Evolutionary conservation across 1,139 yeast species (phyloP).

Genomic region (Candida anutae): DNA sequence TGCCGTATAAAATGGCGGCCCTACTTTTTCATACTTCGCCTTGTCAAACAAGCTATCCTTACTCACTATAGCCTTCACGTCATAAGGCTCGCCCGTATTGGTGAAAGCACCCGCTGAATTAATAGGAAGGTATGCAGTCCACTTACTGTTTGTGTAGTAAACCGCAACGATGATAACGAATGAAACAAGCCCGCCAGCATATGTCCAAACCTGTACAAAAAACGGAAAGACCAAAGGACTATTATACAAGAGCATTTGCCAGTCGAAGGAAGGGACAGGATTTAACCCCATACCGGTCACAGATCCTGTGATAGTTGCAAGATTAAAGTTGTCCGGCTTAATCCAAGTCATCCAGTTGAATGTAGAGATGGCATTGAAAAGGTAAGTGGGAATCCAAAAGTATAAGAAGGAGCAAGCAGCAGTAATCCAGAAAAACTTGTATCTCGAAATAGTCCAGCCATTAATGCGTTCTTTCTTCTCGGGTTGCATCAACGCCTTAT

Average conservation of each 20-base stretch:
- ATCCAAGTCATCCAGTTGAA: conserved; percentile 37
- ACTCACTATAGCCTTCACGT: conserved; percentile 8
- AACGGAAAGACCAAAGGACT: conserved; percentile 8
- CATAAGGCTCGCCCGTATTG: conserved; percentile 10
- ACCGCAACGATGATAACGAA: conserved; percentile 9
- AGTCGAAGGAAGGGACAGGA: conserved; percentile 48
- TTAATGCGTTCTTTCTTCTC: conserved; percentile 10
- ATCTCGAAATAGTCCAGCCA: conserved; percentile 30
- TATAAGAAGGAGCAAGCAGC: conserved; percentile 20
- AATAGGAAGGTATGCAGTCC: conserved; percentile 12
- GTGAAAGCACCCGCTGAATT: conserved; percentile 9
- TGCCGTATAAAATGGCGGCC: conserved; percentile 38
- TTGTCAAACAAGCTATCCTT: conserved; percentile 8
- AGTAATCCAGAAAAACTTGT: conserved; percentile 19
- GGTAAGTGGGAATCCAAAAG: conserved; percentile 28
- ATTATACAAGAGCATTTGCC: conserved; percentile 25
- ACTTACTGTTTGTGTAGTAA: conserved; percentile 10
- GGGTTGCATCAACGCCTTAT: conserved; percentile 12
- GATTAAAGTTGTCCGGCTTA: conserved; percentile 26
- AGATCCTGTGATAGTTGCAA: conserved; percentile 50
- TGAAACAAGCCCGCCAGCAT: conserved; percentile 9
- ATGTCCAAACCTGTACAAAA: conserved; percentile 8
- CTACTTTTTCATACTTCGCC: conserved; percentile 12
- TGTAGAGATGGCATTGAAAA: conserved; percentile 23
- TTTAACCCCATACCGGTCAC: conserved; percentile 46